phyloP scores from a whole-genome alignment of 108 stramenopile species.

The Pseudonitzschia multiseries region DNA sequence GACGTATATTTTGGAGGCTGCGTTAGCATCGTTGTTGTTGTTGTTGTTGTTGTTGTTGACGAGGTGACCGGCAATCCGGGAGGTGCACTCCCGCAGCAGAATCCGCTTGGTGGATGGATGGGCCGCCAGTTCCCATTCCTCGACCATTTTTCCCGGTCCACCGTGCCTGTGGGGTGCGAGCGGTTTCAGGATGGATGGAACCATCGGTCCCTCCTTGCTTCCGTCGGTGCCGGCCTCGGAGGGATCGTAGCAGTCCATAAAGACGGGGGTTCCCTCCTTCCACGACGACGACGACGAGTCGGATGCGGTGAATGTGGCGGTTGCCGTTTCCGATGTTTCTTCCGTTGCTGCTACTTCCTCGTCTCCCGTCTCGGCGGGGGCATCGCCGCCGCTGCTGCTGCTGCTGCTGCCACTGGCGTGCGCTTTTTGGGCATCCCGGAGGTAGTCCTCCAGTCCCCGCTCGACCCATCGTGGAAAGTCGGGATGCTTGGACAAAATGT shows the following conservation, averaged over 20 bases:
- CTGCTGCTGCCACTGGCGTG: constrained; percentile 7
- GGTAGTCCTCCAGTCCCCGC: constrained; percentile 59
- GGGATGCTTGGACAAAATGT: constrained; percentile 58
- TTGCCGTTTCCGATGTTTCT: constrained; percentile 27
- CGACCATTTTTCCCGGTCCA: constrained; percentile 75
- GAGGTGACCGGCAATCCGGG: constrained; percentile 46
- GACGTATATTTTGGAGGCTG: constrained; percentile 59
- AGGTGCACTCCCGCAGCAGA: constrained; percentile 61
- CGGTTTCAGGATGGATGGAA: constrained; percentile 65
- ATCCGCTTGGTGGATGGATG: constrained; percentile 73
- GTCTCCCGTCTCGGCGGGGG: not conserved
- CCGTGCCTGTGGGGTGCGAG: constrained; percentile 57
- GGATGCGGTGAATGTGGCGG: too few species aligned
- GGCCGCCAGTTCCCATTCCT: constrained; percentile 80
- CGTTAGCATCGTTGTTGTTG: too few species aligned
- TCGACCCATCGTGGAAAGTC: constrained; percentile 65
- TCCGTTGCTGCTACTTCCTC: not conserved
- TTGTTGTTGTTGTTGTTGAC: not conserved
- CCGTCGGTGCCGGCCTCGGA: constrained; percentile 19
- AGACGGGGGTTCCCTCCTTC: constrained; percentile 52
- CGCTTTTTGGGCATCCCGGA: constrained; percentile 36
- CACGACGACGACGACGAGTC: too few species aligned
- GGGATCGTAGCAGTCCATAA: constrained; percentile 63
- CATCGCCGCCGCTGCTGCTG: not conserved
- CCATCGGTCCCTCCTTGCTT: constrained; percentile 39